Conservation (phyloP, 257 asterid species). For the Lithospermum erythrorhizon region DNA sequence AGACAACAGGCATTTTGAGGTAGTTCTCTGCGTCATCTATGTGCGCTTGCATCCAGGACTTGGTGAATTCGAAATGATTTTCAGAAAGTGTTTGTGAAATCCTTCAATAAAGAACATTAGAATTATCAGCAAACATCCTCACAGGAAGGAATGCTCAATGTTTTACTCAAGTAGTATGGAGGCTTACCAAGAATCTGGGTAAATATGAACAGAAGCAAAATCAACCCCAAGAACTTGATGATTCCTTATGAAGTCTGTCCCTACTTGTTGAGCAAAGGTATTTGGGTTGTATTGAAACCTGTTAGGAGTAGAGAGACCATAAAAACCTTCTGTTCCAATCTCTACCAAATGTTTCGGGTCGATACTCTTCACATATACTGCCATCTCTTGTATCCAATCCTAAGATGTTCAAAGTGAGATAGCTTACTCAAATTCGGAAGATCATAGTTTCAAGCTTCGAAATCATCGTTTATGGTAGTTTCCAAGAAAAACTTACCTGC, state of each 20-base stretch:
- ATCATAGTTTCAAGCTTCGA: neutral
- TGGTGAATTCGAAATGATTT: conserved; percentile 64
- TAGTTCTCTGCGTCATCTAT: conserved; percentile 63
- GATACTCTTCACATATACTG: conserved; percentile 65
- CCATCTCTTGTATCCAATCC: conserved; percentile 87
- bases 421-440: neutral
- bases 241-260: conserved; percentile 88
- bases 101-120: conserved; percentile 28
- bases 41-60: conserved; percentile 87
- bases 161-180: neutral
- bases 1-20: conserved; percentile 77
- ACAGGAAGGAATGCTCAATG: neutral
- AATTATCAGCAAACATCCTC: neutral
- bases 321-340: conserved; percentile 88
- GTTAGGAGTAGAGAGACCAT: conserved; percentile 73
- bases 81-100: conserved; percentile 55
- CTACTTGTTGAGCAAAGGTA: conserved; percentile 69
- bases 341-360: conserved; percentile 85
- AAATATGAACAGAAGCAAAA: conserved; percentile 88
- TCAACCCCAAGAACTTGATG: conserved; percentile 93
- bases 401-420: conserved; percentile 11
- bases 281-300: conserved; percentile 68
- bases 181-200: conserved; percentile 82
- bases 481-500: conserved; percentile 30
- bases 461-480: neutral